A percentile compares a stretch with the other conserved stretches of the same genome.
These are phyloP conservation scores for Adansonia madagascariensis DNA, from an alignment of 441 rosid species.

Conservation along the genomic window DNA sequence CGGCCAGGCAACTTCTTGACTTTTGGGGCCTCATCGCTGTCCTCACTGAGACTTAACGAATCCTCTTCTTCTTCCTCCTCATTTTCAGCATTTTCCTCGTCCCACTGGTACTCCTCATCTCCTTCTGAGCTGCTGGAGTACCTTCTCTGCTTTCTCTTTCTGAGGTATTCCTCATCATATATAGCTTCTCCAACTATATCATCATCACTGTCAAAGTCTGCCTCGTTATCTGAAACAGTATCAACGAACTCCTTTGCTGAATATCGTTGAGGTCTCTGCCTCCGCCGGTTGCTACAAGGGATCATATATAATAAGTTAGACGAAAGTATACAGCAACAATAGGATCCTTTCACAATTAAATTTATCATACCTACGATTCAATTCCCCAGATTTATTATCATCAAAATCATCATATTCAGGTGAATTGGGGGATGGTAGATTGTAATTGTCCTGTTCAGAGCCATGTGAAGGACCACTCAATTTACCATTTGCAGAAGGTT, in stretches of 20 bases:
- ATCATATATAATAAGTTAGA: slow-evolving; percentile 25
- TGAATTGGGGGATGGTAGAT: slow-evolving; percentile 56
- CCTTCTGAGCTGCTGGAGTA: slow-evolving; percentile 92
- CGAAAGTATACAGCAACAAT: slow-evolving; percentile 19
- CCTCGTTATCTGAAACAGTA: slow-evolving; percentile 88
- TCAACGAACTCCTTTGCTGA: slow-evolving; percentile 79
- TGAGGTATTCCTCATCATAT: slow-evolving; percentile 91
- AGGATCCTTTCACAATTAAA: slow-evolving; percentile 14
- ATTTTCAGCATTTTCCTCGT: slow-evolving; percentile 87
- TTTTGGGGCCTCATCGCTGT: slow-evolving; percentile 74
- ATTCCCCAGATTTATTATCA: slow-evolving; percentile 53
- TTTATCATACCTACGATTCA: slow-evolving; percentile 73
- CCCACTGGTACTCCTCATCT: slow-evolving; percentile 92
- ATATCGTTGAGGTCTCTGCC: slow-evolving; percentile 91
- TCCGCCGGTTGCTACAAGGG: slow-evolving; percentile 64
- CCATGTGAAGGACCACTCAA: slow-evolving; percentile 55
- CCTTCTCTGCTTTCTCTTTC: slow-evolving; percentile 78
- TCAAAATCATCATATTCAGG: slow-evolving; percentile 72
- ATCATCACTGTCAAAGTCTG: slow-evolving; percentile 86
- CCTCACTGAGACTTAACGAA: slow-evolving; percentile 75
- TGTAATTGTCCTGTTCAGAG: slow-evolving; percentile 53
- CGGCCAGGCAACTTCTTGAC: slow-evolving; percentile 70
- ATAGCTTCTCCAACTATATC: slow-evolving; percentile 98
- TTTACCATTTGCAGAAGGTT: slow-evolving; percentile 73
- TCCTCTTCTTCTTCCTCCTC: slow-evolving; percentile 90